Base-by-base conservation (phyloP, 345 rosid species). In the Euphorbia pulcherrima region DNA sequence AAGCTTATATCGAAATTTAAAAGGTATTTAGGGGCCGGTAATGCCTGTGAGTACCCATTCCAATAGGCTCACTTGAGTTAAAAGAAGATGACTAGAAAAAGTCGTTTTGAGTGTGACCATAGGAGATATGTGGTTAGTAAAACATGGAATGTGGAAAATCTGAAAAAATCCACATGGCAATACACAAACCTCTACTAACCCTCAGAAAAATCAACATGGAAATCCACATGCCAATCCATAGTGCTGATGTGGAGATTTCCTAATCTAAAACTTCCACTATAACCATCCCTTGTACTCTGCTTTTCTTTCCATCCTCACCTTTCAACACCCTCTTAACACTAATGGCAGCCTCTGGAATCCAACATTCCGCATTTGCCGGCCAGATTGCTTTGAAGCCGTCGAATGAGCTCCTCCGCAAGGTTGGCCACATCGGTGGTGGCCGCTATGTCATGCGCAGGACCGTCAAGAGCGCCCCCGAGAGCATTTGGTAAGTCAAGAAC, bases 271-370 rank as follows among this genome's bases (percentile, higher is more conserved):
- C 62, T 28, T 68, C 57, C 69, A 60, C 61, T 83, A 83, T 84
- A 86, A 79, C 65, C 68, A 64, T 60, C 26, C 21, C 46, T 48
- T 6, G 35, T 29, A 48, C 46, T 41, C 9, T 35, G 20, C 44
- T 46, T 52, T 73, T 84, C 84, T 82, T 33, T 86, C 77, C 83
- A 71, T 68, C 68, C 66, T 18, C 61, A 44, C 66, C 78, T 58
- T 72, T 73, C 52, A 30, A 1, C 62, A 11, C n/a, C 68, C 47
- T 59, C 66, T 53, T 64, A 33, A 20, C 14, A 27, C 39, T 47
- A 64, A 92, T 92, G 98, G 97, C 98, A 67, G 83, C 97, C 65
- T 87, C 93, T 51, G 92, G 87, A 57, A 73, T 86, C 77, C 98
- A 92, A 54, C 96, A 87, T 63, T 86, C 97, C 14, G 85, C 98